Percentiles rank a stretch among this genome's conserved stretches.
These are phyloP conservation scores for Colletotrichum sp. DNA, from an alignment of 2,329 filamentous ascomycete species.

Conservation along the genomic window DNA sequence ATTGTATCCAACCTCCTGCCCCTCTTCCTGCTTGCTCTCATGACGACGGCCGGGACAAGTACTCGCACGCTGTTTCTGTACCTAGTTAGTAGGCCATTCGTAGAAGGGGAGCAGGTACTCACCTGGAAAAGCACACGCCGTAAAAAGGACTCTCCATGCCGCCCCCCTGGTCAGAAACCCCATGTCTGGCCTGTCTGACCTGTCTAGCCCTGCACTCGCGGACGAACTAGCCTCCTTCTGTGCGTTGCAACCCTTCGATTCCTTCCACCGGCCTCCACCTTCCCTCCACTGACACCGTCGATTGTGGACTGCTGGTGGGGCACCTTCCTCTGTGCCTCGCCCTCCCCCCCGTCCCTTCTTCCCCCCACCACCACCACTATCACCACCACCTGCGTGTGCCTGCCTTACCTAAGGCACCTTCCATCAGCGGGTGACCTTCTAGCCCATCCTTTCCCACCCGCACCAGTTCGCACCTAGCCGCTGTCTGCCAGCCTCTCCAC, in stretches of 20 bases:
- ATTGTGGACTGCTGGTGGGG: conserved; percentile 10
- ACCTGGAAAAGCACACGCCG: not conserved
- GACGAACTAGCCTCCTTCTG: conserved; percentile 19
- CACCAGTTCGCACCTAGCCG: not conserved
- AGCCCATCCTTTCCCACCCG: not conserved
- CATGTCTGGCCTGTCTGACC: conserved; percentile 13
- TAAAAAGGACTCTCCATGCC: not conserved
- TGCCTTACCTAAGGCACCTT: not conserved
- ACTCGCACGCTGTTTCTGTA: not conserved
- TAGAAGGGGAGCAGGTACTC: not conserved
- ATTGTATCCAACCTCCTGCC: not conserved
- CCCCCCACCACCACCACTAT: not conserved
- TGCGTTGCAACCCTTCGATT: conserved; percentile 22
- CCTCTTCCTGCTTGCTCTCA: not conserved
- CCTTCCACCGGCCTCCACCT: conserved; percentile 16
- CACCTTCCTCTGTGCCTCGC: not conserved
- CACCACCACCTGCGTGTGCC: not conserved
- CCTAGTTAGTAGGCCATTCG: not conserved
- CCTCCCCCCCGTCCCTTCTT: not conserved
- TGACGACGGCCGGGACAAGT: not conserved
- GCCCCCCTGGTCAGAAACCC: conserved; percentile 13
- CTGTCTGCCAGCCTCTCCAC: not conserved
- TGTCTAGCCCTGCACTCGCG: conserved; percentile 20
- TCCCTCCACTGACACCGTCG: conserved; percentile 16
- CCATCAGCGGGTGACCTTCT: not conserved